A percentile compares a stretch with the other conserved stretches of the same genome.
These are phyloP conservation scores for Candida sonorensis DNA, from an alignment of 805 yeast genomes.

Conservation along the genomic window DNA sequence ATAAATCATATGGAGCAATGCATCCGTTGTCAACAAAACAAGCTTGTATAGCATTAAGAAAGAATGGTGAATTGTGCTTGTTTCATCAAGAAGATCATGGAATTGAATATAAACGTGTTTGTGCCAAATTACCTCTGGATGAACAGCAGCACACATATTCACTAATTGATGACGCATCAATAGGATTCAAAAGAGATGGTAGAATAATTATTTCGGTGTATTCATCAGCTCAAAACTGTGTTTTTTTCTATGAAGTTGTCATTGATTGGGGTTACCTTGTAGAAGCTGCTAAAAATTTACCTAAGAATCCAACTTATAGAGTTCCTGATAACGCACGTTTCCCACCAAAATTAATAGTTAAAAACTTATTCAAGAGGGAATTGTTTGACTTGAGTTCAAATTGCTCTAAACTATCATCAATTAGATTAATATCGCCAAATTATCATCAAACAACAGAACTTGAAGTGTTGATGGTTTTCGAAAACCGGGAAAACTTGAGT, in stretches of 20 bases:
- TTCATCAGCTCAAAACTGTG: constrained; percentile 27
- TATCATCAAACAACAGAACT: constrained; percentile 34
- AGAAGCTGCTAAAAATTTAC: constrained; percentile 39
- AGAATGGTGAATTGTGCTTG: constrained; percentile 51
- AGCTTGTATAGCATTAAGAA: constrained; percentile 61
- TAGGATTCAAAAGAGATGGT: constrained; percentile 48
- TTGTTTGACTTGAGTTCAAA: constrained; percentile 24
- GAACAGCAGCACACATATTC: constrained; percentile 4
- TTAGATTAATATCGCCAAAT: constrained; percentile 42
- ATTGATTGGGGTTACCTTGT: constrained; percentile 53
- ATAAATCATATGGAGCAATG: constrained; percentile 50
- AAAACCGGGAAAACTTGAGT: constrained; percentile 13
- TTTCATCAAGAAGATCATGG: constrained; percentile 62
- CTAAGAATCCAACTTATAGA: constrained; percentile 40
- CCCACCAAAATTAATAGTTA: constrained; percentile 33
- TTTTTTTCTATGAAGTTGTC: constrained; percentile 35
- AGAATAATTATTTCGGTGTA: constrained; percentile 36
- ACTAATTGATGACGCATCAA: constrained; percentile 31
- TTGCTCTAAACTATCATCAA: constrained; percentile 22
- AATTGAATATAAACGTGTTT: constrained; percentile 44
- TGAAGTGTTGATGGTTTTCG: constrained; percentile 41
- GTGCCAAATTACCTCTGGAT: constrained; percentile 26
- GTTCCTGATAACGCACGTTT: constrained; percentile 40
- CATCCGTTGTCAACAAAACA: constrained; percentile 67
- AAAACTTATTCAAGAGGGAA: constrained; percentile 24